Evolutionary conservation across 768 basidiomycete genomes (phyloP), one percentile per base, ranked within the genome.

Genomic region (Daedaleopsis nitida): DNA sequence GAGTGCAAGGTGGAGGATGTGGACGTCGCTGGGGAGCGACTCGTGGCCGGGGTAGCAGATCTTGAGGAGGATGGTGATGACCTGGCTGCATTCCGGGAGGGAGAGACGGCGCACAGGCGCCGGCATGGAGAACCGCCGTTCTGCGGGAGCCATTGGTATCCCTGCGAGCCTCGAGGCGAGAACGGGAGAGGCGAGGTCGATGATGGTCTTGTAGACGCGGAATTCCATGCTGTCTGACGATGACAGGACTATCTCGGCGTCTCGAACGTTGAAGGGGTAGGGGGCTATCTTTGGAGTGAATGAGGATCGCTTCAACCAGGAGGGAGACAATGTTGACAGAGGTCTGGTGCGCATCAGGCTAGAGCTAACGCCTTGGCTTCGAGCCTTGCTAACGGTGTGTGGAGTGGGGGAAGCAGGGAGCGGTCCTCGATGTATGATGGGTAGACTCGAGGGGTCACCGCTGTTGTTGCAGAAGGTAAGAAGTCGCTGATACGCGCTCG

Each of bases 141-240:
- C 42, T 63, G 56, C 75, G 27, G 7, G 27, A 73, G 17, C 70
- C 13, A 83, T 76, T 23, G 74, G 73, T 32, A 84, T 83, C 39
- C 86, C 71, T 9, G 79, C 75, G 63, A 88, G 82, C 74, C 83
- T 80, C 60, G 79, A 74, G 74, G 42, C 27, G 64, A 87, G 86
- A 70, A 87, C 81, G 6, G 83, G 77, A 17, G 87, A 88, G 0
- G 83, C 80, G n/a, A 84, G 68, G n/a, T 81, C 77, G 16, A 88
- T 73, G 59, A 87, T 73, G 43, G 79, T 65, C 65, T 81, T 84
- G 77, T 81, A 81, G 47, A 82, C 78, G 59, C 77, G 78, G 69
- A 85, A 85, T 59, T 75, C 73, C 60, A 76, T 73, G 27, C 72
- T 69, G 66, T 86, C 85, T 52, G 80, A 82, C 5, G 83, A 81